These are phyloP conservation scores for Trichaptum fuscoviolaceum DNA, from an alignment of 768 basidiomycete genomes.

Conservation along the genomic window DNA sequence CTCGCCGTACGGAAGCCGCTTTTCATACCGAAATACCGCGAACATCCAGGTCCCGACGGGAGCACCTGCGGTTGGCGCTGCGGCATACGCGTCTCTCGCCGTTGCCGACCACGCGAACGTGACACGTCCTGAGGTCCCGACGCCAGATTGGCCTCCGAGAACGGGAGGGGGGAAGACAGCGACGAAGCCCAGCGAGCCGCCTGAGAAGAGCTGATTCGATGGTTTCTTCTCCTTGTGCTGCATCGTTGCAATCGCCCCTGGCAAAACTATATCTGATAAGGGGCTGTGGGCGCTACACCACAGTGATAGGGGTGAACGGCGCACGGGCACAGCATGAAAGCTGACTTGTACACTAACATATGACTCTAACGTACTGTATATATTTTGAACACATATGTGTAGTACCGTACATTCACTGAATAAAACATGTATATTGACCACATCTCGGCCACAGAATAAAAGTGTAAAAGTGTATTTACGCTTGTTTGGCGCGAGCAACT, in stretches of 20 bases:
- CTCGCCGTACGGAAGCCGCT: slow-evolving; percentile 11
- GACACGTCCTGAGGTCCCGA: neutral
- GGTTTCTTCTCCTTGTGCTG: neutral
- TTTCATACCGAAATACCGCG: neutral
- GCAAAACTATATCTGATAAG: neutral
- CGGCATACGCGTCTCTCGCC: neutral
- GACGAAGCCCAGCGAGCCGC: neutral
- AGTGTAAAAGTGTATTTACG: neutral
- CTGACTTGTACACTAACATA: neutral
- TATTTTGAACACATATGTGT: neutral
- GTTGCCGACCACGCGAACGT: neutral
- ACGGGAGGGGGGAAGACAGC: neutral
- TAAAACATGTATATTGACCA: neutral
- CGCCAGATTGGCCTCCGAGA: neutral
- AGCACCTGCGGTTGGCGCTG: neutral
- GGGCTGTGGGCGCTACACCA: neutral
- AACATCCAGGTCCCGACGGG: neutral
- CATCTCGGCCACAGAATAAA: neutral
- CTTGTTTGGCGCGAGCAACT: neutral
- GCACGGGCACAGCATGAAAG: neutral
- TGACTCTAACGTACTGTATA: neutral
- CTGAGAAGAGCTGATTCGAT: neutral
- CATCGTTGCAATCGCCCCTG: neutral
- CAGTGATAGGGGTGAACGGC: neutral
- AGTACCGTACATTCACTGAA: neutral